Conservation (phyloP, 495 filamentous ascomycete species). For the Chaetomium fimeti region DNA sequence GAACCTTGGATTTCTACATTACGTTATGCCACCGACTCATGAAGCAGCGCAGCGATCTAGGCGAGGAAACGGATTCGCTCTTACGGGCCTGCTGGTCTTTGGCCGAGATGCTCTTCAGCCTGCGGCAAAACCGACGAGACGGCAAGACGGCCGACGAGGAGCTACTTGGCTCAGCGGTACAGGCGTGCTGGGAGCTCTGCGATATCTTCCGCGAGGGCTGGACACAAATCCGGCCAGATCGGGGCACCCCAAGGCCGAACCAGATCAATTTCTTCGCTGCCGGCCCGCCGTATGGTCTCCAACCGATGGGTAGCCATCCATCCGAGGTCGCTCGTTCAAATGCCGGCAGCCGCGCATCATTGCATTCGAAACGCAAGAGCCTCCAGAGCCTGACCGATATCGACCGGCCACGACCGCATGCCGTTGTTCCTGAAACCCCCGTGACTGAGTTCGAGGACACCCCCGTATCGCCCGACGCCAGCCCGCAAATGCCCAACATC, state of each 20-base stretch:
- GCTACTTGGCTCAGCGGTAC: slow-evolving; percentile 78
- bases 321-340: slow-evolving; percentile 36
- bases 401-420: slow-evolving; percentile 35
- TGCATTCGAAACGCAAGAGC: slow-evolving; percentile 47
- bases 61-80: slow-evolving; percentile 76
- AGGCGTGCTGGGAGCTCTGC: slow-evolving; percentile 93
- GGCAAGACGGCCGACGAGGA: slow-evolving; percentile 74
- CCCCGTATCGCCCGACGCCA: slow-evolving; percentile 73
- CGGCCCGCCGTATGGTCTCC: slow-evolving; percentile 26
- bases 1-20: slow-evolving; percentile 90
- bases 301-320: slow-evolving; percentile 28
- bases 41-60: slow-evolving; percentile 78
- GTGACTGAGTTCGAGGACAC: slow-evolving; percentile 92
- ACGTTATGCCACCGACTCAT: slow-evolving; percentile 89
- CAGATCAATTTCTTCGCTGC: slow-evolving; percentile 65
- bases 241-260: slow-evolving; percentile 79
- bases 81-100: slow-evolving; percentile 86
- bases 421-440: slow-evolving; percentile 71
- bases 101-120: slow-evolving; percentile 90
- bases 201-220: slow-evolving; percentile 92
- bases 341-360: slow-evolving; percentile 44
- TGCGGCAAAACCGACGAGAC: slow-evolving; percentile 78
- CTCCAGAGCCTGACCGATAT: slow-evolving; percentile 40
- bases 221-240: slow-evolving; percentile 82
- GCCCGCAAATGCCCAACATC: slow-evolving; percentile 74